Base-by-base conservation (phyloP, 768 basidiomycete genomes). In the Tricholoma hemisulphureum region DNA sequence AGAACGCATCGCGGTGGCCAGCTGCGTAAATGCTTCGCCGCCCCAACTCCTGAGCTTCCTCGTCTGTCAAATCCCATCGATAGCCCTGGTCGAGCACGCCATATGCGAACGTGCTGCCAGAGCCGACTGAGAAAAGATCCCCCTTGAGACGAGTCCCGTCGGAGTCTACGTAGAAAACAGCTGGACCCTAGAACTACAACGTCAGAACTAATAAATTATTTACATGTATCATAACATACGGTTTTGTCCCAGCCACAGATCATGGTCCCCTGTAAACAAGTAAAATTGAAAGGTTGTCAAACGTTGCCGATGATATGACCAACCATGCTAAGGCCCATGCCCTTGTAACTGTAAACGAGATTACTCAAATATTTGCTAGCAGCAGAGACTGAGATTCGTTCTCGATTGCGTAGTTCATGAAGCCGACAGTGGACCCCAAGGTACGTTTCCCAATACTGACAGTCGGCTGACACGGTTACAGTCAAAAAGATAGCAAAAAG, bases 211-310 rank as follows among this genome's bases (percentile, higher is more conserved):
- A 29, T 20, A 29, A 16, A 28, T 18, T 26, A 23, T 13, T 20
- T 37, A 3, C n/a, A 20, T 29, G 2, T 13, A 51, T 20, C 24
- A 32, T 11, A 29, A 75, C 88, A 65, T 59, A 90, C 91, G 11
- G 95, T 98, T 79, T 98, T 98, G 76, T 99, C 97, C 95, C 95
- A 98, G 24, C 97, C 97, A 67, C 95, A 98, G 56, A 99, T 95
- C 97, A 98, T 99, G 0, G 97, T 99, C 51, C 97, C 97, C 94
- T 95, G 65, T 49, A 3, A 49, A 32, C 58, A 35, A 41, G 35
- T 41, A 52, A 13, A 21, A 49, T 18, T 53, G 46, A 41, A 20
- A 14, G 28, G 52, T 18, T 4, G 13, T 10, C 2, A 11, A 28
- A 43, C 2, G 26, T 21, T 18, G 21, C 9, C 58, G 20, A 20